Conservation (phyloP, 2,329 filamentous ascomycete species). For the Monosporascus sp. region DNA sequence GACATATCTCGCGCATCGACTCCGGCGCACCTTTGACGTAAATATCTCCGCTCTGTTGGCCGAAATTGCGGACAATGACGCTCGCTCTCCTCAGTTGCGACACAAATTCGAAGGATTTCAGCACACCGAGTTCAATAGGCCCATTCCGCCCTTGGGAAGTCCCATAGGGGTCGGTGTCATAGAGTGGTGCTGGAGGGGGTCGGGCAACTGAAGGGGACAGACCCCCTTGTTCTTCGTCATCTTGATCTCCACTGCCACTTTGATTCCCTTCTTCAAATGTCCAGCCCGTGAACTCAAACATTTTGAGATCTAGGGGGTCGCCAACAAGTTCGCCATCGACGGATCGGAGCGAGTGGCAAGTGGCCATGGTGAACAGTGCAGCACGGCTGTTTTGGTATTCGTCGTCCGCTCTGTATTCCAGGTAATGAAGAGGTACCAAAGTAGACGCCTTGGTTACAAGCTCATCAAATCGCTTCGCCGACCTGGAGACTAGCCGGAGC, state of each 20-base stretch:
- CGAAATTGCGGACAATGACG: slow-evolving; percentile 85
- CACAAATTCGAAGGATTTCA: slow-evolving; percentile 91
- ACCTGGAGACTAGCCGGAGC: slow-evolving; percentile 67
- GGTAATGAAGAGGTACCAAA: slow-evolving; percentile 43
- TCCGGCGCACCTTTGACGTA: slow-evolving; percentile 97
- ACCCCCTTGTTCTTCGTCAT: slow-evolving; percentile 69
- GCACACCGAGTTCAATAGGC: slow-evolving; percentile 78
- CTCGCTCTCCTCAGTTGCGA: slow-evolving; percentile 88
- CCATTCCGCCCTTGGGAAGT: slow-evolving; percentile 26
- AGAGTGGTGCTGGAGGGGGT: slow-evolving; percentile 61
- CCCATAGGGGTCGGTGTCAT: slow-evolving; percentile 30
- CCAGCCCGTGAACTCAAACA: slow-evolving; percentile 97
- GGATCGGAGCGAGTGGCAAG: slow-evolving; percentile 83
- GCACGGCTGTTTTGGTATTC: slow-evolving; percentile 40
- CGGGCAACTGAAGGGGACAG: slow-evolving; percentile 85
- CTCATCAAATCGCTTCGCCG: slow-evolving; percentile 63
- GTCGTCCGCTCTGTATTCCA: slow-evolving; percentile 23
- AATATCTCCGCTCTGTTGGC: slow-evolving; percentile 74
- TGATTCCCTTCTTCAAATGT: slow-evolving; percentile 83
- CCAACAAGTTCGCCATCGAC: slow-evolving; percentile 87
- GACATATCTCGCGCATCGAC: slow-evolving; percentile 91
- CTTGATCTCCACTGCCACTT: slow-evolving; percentile 48
- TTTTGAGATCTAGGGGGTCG: slow-evolving; percentile 92
- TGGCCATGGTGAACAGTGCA: slow-evolving; percentile 91
- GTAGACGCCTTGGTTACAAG: slow-evolving; percentile 61